phyloP scores from a whole-genome alignment of 2,329 filamentous ascomycete genomes.

The Cercospora sojina region DNA sequence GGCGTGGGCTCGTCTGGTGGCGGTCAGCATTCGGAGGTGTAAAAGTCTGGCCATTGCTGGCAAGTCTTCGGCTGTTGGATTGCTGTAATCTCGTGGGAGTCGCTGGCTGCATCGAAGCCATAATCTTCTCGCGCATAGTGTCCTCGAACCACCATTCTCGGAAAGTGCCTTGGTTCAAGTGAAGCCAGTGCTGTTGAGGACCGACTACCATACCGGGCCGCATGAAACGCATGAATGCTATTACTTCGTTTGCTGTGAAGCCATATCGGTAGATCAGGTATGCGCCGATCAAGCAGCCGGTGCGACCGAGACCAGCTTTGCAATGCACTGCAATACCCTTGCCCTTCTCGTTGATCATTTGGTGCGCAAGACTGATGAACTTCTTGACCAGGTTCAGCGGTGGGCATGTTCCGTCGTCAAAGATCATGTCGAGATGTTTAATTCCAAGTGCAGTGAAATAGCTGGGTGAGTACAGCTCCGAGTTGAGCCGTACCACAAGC shows the following conservation, averaged over 20 bases:
- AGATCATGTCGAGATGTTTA: constrained; percentile 98
- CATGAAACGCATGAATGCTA: constrained; percentile 99
- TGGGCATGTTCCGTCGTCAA: constrained; percentile 96
- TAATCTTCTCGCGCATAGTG: constrained; percentile 75
- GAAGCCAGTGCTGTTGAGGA: constrained; percentile 97
- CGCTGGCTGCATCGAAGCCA: constrained; percentile 55
- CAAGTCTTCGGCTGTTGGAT: constrained; percentile 48
- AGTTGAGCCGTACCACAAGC: constrained; percentile 92
- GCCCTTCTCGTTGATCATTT: constrained; percentile 87
- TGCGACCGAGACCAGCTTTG: constrained; percentile 94
- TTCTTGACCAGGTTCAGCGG: constrained; percentile 83
- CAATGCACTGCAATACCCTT: constrained; percentile 97
- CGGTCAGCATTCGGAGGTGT: constrained; percentile 80
- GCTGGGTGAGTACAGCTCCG: constrained; percentile 91
- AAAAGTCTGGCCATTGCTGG: constrained; percentile 68
- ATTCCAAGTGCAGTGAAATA: constrained; percentile 96
- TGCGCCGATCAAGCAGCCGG: constrained; percentile 92
- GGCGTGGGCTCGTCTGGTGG: constrained; percentile 54
- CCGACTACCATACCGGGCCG: constrained; percentile 98
- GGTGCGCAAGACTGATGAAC: constrained; percentile 91
- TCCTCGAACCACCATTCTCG: constrained; percentile 95
- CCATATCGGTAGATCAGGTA: constrained; percentile 97
- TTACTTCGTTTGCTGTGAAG: constrained; percentile 81
- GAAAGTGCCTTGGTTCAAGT: constrained; percentile 94
- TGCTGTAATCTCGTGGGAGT: constrained; percentile 57